phyloP scores from a whole-genome alignment of 805 yeast species.

The Pichia phayaonensis region DNA sequence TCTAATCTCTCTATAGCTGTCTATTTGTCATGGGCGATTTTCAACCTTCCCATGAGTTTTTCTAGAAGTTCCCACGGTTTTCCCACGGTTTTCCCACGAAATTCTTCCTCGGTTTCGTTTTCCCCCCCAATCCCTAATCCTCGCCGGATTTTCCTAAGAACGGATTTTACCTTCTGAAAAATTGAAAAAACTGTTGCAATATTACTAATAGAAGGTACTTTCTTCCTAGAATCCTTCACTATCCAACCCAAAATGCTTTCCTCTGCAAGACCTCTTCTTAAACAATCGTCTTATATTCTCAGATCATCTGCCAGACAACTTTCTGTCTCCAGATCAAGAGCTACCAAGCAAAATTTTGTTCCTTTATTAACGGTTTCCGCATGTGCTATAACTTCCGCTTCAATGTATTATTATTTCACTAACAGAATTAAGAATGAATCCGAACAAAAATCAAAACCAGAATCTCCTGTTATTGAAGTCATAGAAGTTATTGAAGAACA shows the following conservation, averaged over 20 bases:
- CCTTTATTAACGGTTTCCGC: slow-evolving; percentile 11
- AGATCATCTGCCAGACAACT: background rate
- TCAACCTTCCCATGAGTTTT: background rate
- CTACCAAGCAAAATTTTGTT: background rate
- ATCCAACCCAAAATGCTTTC: background rate
- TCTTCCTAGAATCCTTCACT: background rate
- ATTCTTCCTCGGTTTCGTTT: background rate
- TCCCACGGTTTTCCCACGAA: too few species aligned
- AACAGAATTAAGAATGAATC: slow-evolving; percentile 12
- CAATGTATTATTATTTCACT: slow-evolving; percentile 11
- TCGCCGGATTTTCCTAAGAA: background rate
- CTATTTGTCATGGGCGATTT: background rate
- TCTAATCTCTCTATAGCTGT: background rate
- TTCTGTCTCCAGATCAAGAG: background rate
- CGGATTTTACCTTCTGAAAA: background rate
- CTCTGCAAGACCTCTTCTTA: background rate
- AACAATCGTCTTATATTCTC: background rate
- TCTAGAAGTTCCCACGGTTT: too few species aligned
- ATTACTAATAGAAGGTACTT: background rate
- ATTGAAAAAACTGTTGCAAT: background rate
- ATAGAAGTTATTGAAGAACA: slow-evolving; percentile 16
- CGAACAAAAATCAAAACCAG: background rate
- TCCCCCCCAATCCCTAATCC: background rate
- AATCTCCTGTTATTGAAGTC: slow-evolving; percentile 7
- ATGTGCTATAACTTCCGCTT: slow-evolving; percentile 13